Percentiles rank a stretch among this genome's conserved stretches.
phyloP scores from a whole-genome alignment of 257 asterid genomes.

The Paulownia fortunei region DNA sequence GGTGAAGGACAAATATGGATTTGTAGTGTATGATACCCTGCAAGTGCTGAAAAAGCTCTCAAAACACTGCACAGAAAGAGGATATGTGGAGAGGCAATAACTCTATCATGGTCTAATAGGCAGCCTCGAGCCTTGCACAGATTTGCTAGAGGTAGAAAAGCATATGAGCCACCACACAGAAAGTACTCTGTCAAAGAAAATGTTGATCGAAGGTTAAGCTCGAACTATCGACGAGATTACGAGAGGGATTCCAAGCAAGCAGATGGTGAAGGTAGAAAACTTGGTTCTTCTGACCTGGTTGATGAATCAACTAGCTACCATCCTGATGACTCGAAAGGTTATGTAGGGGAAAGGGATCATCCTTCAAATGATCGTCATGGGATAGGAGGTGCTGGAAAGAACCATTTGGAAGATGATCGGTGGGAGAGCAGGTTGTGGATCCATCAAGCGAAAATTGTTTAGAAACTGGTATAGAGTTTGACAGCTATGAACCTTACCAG shows the following conservation, averaged over 20 bases:
- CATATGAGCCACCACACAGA: constrained; percentile 35
- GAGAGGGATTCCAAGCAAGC: constrained; percentile 27
- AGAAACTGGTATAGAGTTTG: constrained; percentile 44
- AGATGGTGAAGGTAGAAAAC: constrained; percentile 30
- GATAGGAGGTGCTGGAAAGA: constrained; percentile 30
- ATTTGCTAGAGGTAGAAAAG: constrained; percentile 39
- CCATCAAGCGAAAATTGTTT: constrained; percentile 31
- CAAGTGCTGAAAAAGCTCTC: constrained; percentile 56
- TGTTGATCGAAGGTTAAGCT: no score
- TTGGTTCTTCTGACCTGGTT: constrained; percentile 33
- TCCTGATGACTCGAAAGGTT: constrained; percentile 18
- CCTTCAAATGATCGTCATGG: constrained; percentile 22
- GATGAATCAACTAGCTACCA: constrained; percentile 35
- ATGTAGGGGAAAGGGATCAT: constrained; percentile 26
- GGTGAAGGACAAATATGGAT: constrained; percentile 50
- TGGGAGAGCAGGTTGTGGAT: constrained; percentile 41
- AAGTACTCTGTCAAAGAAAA: constrained; percentile 34
- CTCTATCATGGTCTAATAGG: constrained; percentile 56
- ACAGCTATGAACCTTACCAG: constrained; percentile 46
- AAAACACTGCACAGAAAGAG: constrained; percentile 48
- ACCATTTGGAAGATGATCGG: constrained; percentile 40
- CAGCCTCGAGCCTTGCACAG: constrained; percentile 47
- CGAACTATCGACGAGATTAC: constrained; percentile 27
- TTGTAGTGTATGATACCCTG: constrained; percentile 51
- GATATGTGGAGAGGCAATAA: constrained; percentile 54